phyloP scores from a whole-genome alignment of 1,284 basidiomycete genomes.

The Ustanciosporium gigantosporum region DNA sequence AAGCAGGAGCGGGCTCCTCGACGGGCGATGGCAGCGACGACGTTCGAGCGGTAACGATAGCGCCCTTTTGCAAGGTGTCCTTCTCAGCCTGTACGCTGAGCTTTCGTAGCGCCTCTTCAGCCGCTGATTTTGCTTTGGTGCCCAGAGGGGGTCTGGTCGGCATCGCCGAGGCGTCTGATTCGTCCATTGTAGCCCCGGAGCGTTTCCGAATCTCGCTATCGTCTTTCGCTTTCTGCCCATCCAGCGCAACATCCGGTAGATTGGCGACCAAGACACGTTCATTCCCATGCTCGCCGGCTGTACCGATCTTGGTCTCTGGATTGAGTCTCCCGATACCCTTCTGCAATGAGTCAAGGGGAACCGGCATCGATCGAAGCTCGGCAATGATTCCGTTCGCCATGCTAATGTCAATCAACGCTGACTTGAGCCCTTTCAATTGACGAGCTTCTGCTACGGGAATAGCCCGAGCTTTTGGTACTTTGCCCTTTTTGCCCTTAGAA shows the following conservation, averaged over 20 bases:
- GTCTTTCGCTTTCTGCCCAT: slow-evolving; percentile 8
- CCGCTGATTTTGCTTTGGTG: slow-evolving; percentile 19
- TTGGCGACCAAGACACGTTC: slow-evolving; percentile 24
- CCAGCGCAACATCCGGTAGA: slow-evolving; percentile 10
- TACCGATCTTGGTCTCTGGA: slow-evolving; percentile 22
- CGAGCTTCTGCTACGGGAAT: slow-evolving; percentile 24
- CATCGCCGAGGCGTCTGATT: not conserved
- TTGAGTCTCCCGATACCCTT: slow-evolving; percentile 12
- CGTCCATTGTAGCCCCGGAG: not conserved
- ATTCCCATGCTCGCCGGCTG: slow-evolving; percentile 32
- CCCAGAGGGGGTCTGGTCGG: slow-evolving; percentile 1
- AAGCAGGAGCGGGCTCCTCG: slow-evolving; percentile 1
- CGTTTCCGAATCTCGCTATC: slow-evolving; percentile 34
- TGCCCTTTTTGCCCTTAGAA: slow-evolving; percentile 17
- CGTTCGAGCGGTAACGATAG: slow-evolving; percentile 13
- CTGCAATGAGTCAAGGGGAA: slow-evolving; percentile 21
- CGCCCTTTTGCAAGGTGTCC: slow-evolving; percentile 5
- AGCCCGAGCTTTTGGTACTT: slow-evolving; percentile 11
- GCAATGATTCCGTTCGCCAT: slow-evolving; percentile 51
- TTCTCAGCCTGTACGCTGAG: slow-evolving; percentile 14
- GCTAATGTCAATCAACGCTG: slow-evolving; percentile 43
- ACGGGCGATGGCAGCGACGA: slow-evolving; percentile 19
- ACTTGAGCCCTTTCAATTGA: slow-evolving; percentile 45
- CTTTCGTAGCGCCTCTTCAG: slow-evolving; percentile 35
- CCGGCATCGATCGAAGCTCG: slow-evolving; percentile 43